These are phyloP conservation scores for Quercus tomentella DNA, from an alignment of 331 rosid genomes.

Conservation along the genomic window DNA sequence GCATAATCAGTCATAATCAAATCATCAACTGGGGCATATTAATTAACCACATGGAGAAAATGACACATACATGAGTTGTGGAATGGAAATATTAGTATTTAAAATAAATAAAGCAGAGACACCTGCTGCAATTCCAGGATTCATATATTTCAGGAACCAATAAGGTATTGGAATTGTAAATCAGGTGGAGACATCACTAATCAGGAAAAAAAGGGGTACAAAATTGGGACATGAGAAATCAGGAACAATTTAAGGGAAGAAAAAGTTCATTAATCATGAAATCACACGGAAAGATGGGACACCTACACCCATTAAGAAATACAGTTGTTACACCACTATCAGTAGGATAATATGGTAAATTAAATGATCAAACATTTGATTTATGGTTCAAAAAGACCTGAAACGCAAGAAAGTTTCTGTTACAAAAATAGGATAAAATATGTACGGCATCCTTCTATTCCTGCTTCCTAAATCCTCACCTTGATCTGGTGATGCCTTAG, in stretches of 20 bases:
- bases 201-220: background rate
- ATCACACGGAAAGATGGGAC: background rate
- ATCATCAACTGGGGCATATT: background rate
- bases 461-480: slow-evolving; percentile 40
- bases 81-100: slow-evolving; percentile 6
- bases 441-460: background rate
- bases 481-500: slow-evolving; percentile 31
- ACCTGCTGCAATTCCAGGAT: background rate
- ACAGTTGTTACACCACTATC: background rate
- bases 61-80: background rate
- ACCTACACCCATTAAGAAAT: background rate
- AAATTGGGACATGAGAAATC: background rate
- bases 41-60: slow-evolving; percentile 8
- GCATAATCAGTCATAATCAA: background rate
- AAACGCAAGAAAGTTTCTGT: background rate
- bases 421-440: background rate
- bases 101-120: background rate
- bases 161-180: background rate
- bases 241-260: background rate
- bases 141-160: background rate
- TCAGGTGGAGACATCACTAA: background rate
- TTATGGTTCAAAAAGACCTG: background rate
- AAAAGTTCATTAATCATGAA: slow-evolving; percentile 18
- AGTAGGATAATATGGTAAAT: background rate
- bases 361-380: background rate